Percentiles rank a stretch among this genome's conserved stretches.
phyloP scores from a whole-genome alignment of 495 filamentous ascomycete genomes.

The Podospora pseudoanserina region DNA sequence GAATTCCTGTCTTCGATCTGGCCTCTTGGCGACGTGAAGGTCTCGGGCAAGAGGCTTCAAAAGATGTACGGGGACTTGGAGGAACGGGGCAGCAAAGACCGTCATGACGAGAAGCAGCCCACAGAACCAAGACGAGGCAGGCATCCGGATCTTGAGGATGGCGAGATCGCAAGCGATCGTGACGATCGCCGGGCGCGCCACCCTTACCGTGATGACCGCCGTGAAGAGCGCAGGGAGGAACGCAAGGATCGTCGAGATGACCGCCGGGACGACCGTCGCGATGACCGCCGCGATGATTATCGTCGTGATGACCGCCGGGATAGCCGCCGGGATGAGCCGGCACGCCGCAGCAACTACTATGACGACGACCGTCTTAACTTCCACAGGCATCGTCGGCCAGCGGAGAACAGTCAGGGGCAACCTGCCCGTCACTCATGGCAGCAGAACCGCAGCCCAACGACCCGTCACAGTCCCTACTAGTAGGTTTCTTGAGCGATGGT shows the following conservation, averaged over 20 bases:
- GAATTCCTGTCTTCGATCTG: conserved; percentile 40
- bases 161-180: conserved; percentile 36
- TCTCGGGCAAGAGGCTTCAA: conserved; percentile 40
- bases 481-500: background rate
- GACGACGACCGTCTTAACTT: conserved; percentile 36
- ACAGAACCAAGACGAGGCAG: conserved; percentile 6
- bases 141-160: conserved; percentile 34
- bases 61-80: conserved; percentile 46
- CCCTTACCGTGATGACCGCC: conserved; percentile 34
- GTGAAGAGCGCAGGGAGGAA: conserved; percentile 27
- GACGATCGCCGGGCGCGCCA: conserved; percentile 37
- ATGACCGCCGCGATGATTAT: conserved; percentile 34
- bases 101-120: conserved; percentile 14
- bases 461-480: conserved; percentile 2
- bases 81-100: conserved; percentile 25
- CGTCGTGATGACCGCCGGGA: conserved; percentile 14
- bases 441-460: conserved; percentile 31
- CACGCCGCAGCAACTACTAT: conserved; percentile 33
- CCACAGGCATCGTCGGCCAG: conserved; percentile 31
- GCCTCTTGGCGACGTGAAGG: conserved; percentile 38
- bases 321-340: conserved; percentile 33
- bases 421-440: conserved; percentile 32
- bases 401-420: conserved; percentile 20
- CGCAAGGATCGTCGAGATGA: conserved; percentile 36
- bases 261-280: conserved; percentile 21